Percentiles rank a stretch among this genome's conserved stretches.
Conservation (phyloP, 2,329 filamentous ascomycete species). For the Dryadomyces quercivorus region DNA sequence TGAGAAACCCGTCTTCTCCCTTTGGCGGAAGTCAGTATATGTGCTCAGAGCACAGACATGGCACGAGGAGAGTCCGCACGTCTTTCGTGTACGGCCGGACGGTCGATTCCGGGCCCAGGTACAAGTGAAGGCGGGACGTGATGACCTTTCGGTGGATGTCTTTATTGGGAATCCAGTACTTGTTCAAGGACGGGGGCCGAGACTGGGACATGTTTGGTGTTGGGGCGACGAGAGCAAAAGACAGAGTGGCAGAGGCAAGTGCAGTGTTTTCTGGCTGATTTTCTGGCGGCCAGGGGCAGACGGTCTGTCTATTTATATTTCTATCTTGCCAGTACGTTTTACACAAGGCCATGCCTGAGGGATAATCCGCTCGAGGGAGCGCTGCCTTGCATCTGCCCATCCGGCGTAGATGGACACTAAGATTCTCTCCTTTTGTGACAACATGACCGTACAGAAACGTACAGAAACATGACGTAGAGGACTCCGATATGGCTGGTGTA, state of each 20-base stretch:
- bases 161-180: slow-evolving; percentile 47
- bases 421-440: too few relatives aligned
- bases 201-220: slow-evolving; percentile 17
- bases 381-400: too few relatives aligned
- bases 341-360: too few relatives aligned
- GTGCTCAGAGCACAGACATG: background rate
- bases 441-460: too few relatives aligned
- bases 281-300: background rate
- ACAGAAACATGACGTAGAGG: too few relatives aligned
- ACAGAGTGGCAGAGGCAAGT: background rate
- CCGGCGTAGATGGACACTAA: too few relatives aligned
- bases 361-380: too few relatives aligned
- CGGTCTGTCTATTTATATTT: background rate
- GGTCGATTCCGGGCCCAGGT: slow-evolving; percentile 45
- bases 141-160: slow-evolving; percentile 51
- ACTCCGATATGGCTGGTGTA: too few relatives aligned
- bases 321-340: background rate
- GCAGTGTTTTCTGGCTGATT: too few relatives aligned
- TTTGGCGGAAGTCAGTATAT: slow-evolving; percentile 21
- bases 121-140: slow-evolving; percentile 44
- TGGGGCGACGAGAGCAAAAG: background rate
- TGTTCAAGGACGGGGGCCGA: slow-evolving; percentile 33
- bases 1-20: slow-evolving; percentile 50
- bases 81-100: slow-evolving; percentile 44
- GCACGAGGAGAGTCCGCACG: slow-evolving; percentile 20